Evolutionary conservation across 371 early-diverging fungal species (phyloP), one percentile per base, ranked within the genome.

Genomic region (Mucor velutinosus): DNA sequence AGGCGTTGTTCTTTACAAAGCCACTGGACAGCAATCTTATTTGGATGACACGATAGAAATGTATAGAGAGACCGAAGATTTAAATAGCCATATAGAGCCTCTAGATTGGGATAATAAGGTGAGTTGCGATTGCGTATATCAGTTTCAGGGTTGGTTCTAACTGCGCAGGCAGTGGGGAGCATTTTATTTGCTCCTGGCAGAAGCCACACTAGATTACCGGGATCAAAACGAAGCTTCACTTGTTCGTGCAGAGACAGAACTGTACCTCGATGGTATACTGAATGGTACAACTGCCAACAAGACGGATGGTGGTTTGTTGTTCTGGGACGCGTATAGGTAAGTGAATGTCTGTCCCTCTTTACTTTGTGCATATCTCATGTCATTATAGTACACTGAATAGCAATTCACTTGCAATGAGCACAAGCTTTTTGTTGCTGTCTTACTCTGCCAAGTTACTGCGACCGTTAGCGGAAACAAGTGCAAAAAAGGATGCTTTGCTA

Each of bases 1-100:
- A 8, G 70, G 80, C 5, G 66, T 85, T n/a, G 81, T 84, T 73
- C 69, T 87, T 73, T 79, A 80, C 71, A 74, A 67, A 61, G 65
- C 81, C 41, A 86, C 85, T 2, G 64, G 64, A n/a, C 56, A 81
- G 43, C 0, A 51, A 14, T 45, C 27, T 8, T 84, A 78, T 64
- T 59, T 78, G 15, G 49, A 73, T 6, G 72, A 79, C 19, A 76
- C 83, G 0, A 17, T 58, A 30, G 58, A 55, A 17, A 79, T 79
- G 58, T 70, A 81, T 14, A 62, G 74, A 27, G 39, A 61, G 4
- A 32, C 29, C 2, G 39, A 49, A 39, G 59, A 62, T 4, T 25
- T 70, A n/a, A 58, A 37, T 19, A 67, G 55, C 15, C 63, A 58
- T 21, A 63, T 21, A 15, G 61, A 67, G 7, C 72, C 76, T 2